Percentiles rank a stretch among this genome's conserved stretches.
Evolutionary conservation across 495 filamentous ascomycete species (phyloP).

Genomic region (Cercophora newfieldiana): DNA sequence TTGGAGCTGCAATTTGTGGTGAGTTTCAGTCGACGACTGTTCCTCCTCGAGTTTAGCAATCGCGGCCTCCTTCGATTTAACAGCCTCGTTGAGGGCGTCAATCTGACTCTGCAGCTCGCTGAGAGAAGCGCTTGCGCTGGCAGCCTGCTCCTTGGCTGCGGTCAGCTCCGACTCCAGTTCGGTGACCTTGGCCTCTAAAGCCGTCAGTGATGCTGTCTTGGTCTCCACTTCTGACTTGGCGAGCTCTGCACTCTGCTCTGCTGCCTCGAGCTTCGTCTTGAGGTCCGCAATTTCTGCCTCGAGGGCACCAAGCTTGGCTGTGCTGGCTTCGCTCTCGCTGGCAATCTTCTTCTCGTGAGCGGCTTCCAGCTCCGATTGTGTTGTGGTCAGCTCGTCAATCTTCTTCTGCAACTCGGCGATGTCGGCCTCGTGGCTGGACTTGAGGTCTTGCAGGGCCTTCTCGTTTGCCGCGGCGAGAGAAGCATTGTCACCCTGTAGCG

Average conservation of each 20-base stretch:
- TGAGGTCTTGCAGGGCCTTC: constrained; percentile 42
- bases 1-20: constrained; percentile 51
- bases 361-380: constrained; percentile 28
- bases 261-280: constrained; percentile 36
- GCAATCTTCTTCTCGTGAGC: constrained; percentile 34
- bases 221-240: constrained; percentile 43
- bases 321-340: constrained; percentile 31
- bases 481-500: constrained; percentile 39
- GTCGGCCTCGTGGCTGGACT: constrained; percentile 40
- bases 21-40: constrained; percentile 41
- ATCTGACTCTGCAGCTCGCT: constrained; percentile 44
- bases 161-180: constrained; percentile 40
- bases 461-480: constrained; percentile 35
- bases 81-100: constrained; percentile 40
- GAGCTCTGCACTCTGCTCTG: constrained; percentile 36
- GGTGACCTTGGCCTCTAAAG: constrained; percentile 38
- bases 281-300: constrained; percentile 46
- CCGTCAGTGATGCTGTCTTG: constrained; percentile 34
- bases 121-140: constrained; percentile 37
- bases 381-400: constrained; percentile 42
- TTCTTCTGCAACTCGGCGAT: constrained; percentile 46
- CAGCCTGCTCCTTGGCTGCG: constrained; percentile 41
- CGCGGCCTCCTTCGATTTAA: constrained; percentile 43
- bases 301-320: constrained; percentile 39
- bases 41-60: constrained; percentile 51